Conservation (phyloP, 2,329 filamentous ascomycete species). For the Ceratocystis alfenasii region DNA sequence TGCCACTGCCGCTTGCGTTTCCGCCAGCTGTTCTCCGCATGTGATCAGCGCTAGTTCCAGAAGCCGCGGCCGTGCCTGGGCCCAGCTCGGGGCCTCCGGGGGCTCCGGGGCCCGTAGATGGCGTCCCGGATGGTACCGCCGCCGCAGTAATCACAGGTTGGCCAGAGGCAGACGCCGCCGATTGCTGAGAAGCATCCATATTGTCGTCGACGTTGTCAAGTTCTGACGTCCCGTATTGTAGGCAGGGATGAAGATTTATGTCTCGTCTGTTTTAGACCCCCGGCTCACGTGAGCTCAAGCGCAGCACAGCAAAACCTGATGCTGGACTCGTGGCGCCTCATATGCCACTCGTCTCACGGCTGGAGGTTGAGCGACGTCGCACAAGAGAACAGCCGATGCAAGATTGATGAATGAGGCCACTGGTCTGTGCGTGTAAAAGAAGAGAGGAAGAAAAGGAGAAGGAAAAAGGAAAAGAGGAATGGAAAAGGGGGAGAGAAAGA, state of each 20-base stretch:
- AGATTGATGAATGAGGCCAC: neutral
- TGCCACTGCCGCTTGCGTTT: conserved; percentile 19
- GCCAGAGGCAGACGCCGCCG: neutral
- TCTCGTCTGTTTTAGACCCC: neutral
- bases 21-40: neutral
- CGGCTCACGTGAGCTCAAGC: neutral
- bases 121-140: neutral
- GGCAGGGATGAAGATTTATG: neutral
- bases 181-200: conserved; percentile 11
- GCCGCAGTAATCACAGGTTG: neutral
- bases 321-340: neutral
- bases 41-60: neutral
- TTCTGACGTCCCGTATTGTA: neutral
- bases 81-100: neutral
- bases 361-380: conserved; percentile 6
- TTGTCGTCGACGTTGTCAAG: neutral
- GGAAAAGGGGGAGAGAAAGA: neutral
- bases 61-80: neutral
- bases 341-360: conserved; percentile 7
- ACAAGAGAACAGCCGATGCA: neutral
- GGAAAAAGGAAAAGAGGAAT: neutral
- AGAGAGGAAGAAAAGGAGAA: neutral
- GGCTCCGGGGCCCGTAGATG: neutral
- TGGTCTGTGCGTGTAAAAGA: conserved; percentile 10
- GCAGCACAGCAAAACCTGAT: neutral